phyloP scores from a whole-genome alignment of 176 grass and related monocot species.

The Rhynchospora pubera region DNA sequence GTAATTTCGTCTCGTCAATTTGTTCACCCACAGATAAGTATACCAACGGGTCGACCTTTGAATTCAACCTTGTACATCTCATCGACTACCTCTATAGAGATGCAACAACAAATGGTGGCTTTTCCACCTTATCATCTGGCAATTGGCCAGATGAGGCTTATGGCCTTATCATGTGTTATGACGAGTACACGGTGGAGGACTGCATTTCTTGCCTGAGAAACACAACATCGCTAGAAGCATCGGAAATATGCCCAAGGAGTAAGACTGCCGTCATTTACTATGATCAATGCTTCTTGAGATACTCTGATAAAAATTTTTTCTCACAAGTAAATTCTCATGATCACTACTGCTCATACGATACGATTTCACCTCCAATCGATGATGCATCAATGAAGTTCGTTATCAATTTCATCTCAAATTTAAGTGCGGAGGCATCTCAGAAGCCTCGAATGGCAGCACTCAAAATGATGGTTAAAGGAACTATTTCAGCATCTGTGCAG shows the following conservation, averaged over 20 bases:
- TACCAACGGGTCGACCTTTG: background rate
- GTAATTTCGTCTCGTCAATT: background rate
- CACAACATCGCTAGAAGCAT: background rate
- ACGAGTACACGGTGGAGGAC: background rate
- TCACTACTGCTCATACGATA: background rate
- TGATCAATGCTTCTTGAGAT: conserved; percentile 3
- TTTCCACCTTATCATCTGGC: background rate
- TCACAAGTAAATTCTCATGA: background rate
- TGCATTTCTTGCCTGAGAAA: conserved; percentile 4
- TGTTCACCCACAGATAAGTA: background rate
- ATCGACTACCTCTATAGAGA: background rate
- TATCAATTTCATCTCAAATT: background rate
- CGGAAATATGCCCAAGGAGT: background rate
- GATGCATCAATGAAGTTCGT: background rate
- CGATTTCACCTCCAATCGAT: background rate
- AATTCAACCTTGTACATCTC: conserved; percentile 14
- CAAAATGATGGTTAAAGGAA: background rate
- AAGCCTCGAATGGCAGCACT: background rate
- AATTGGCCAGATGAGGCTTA: background rate
- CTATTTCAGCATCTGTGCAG: conserved; percentile 10
- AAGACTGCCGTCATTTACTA: background rate
- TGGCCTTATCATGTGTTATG: conserved; percentile 6
- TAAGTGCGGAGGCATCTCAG: background rate
- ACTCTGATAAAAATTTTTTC: conserved; percentile 9
- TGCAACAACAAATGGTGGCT: background rate